These are phyloP conservation scores for Chalaropsis thielavioides DNA, from an alignment of 2,329 filamentous ascomycete species.

Conservation along the genomic window DNA sequence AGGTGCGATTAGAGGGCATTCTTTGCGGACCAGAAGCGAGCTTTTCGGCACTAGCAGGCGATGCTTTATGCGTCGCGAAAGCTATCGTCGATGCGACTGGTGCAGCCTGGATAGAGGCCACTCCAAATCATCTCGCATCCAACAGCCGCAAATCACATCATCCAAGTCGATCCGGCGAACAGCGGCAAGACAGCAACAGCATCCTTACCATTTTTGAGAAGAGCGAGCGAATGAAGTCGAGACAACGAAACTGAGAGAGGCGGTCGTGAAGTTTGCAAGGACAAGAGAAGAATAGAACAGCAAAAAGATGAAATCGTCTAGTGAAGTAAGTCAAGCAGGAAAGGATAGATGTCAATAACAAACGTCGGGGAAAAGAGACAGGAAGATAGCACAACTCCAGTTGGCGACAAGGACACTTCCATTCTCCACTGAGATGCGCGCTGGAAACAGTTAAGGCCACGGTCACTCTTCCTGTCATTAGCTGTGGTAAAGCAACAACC, in stretches of 20 bases:
- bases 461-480: slow-evolving; percentile 2
- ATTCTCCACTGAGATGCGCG: background rate
- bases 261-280: background rate
- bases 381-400: background rate
- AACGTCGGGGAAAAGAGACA: background rate
- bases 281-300: background rate
- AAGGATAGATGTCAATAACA: background rate
- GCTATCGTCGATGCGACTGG: background rate
- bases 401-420: background rate
- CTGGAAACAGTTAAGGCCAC: slow-evolving; percentile 8
- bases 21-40: background rate
- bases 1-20: background rate
- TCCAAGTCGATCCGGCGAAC: slow-evolving; percentile 2
- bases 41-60: background rate
- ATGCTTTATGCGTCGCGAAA: background rate
- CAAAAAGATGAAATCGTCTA: background rate
- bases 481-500: background rate
- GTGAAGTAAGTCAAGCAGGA: background rate
- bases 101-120: background rate
- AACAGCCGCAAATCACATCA: slow-evolving; percentile 4
- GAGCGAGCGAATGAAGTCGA: background rate
- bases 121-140: background rate
- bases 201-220: slow-evolving; percentile 6
- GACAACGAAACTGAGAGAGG: background rate
- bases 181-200: background rate